phyloP scores from a whole-genome alignment of 2,329 filamentous ascomycete genomes.

The Aspergillus ruber region DNA sequence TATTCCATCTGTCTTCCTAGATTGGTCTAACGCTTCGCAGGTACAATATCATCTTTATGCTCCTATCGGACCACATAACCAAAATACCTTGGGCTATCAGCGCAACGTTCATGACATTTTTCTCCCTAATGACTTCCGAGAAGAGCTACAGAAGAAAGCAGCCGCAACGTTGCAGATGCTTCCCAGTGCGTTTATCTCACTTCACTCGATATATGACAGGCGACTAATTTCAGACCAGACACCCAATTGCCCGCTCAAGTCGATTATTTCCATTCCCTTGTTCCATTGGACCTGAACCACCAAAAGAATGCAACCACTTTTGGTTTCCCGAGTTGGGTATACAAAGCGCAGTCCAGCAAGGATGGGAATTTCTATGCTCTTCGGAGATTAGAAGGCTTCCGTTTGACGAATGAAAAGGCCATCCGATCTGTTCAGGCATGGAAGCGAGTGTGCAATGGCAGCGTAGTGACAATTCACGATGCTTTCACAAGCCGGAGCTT shows the following conservation, averaged over 20 bases:
- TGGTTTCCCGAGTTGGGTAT: constrained; percentile 87
- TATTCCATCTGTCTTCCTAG: not conserved
- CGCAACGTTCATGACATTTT: constrained; percentile 86
- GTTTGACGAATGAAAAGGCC: constrained; percentile 80
- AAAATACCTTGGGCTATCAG: constrained; percentile 78
- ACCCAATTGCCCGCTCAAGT: constrained; percentile 67
- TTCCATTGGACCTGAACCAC: constrained; percentile 76
- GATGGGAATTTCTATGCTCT: constrained; percentile 85
- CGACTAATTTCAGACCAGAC: constrained; percentile 33
- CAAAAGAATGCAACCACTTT: constrained; percentile 74
- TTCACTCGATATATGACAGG: not conserved
- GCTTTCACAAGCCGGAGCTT: constrained; percentile 91
- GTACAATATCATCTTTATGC: constrained; percentile 91
- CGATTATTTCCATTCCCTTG: constrained; percentile 86
- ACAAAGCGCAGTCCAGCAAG: constrained; percentile 85
- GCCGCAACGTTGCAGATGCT: constrained; percentile 81
- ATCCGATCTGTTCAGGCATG: constrained; percentile 82
- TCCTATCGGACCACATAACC: constrained; percentile 72
- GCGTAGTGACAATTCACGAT: constrained; percentile 79
- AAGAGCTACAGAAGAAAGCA: constrained; percentile 82
- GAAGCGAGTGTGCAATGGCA: constrained; percentile 76
- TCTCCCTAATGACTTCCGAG: constrained; percentile 74
- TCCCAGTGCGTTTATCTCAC: constrained; percentile 52
- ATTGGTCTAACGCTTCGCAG: constrained; percentile 32
- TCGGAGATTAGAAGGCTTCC: constrained; percentile 79